Evolutionary conservation across 2,329 filamentous ascomycete genomes (phyloP).

Genomic region (Alternaria hordeiaustralica): DNA sequence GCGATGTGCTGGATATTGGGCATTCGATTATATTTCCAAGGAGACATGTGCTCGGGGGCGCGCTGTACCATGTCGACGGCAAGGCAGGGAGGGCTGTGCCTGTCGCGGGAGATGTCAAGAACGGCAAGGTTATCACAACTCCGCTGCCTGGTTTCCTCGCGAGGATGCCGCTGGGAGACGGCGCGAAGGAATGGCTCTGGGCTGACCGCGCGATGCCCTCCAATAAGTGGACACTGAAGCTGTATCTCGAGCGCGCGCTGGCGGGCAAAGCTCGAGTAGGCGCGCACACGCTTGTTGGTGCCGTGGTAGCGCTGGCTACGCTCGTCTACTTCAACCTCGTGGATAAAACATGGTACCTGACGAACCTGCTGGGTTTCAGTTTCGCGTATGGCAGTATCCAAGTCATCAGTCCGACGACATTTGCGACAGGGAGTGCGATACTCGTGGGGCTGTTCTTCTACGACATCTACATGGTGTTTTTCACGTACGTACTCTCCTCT

Average conservation of each 20-base stretch:
- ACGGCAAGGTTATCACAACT: constrained; percentile 40
- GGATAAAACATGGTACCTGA: constrained; percentile 71
- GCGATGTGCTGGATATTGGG: constrained; percentile 71
- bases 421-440: constrained; percentile 79
- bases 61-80: constrained; percentile 57
- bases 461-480: constrained; percentile 92
- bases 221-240: constrained; percentile 59
- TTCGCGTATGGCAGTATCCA: constrained; percentile 85
- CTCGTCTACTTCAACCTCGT: constrained; percentile 70
- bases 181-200: constrained; percentile 55
- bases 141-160: constrained; percentile 62
- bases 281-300: constrained; percentile 61
- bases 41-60: constrained; percentile 64
- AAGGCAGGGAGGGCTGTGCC: constrained; percentile 42
- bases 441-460: constrained; percentile 87
- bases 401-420: constrained; percentile 87
- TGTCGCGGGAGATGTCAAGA: constrained; percentile 36
- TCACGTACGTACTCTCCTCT: constrained; percentile 62
- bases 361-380: constrained; percentile 85
- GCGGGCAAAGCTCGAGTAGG: constrained; percentile 60
- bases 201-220: constrained; percentile 54
- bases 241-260: constrained; percentile 61
- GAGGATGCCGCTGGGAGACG: constrained; percentile 53
- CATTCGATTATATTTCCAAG: constrained; percentile 75
- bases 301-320: constrained; percentile 61